phyloP scores from a whole-genome alignment of 257 asterid genomes.

The Scutellaria baicalensis region DNA sequence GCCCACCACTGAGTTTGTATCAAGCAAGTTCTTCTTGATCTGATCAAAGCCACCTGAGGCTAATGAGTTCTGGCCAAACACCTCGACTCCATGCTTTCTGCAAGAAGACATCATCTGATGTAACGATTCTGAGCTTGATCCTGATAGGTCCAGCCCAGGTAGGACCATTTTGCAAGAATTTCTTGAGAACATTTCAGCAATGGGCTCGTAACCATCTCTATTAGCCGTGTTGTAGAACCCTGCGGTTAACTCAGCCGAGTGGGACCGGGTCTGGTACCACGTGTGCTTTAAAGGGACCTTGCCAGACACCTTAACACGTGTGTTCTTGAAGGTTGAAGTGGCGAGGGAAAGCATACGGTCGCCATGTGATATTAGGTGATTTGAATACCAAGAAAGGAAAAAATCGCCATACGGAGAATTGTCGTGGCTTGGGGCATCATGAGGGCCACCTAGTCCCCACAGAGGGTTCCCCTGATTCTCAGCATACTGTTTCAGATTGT shows the following conservation, averaged over 20 bases:
- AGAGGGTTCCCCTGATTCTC: slow-evolving; percentile 56
- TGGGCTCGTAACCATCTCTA: slow-evolving; percentile 50
- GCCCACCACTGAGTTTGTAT: slow-evolving; percentile 25
- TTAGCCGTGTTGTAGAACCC: slow-evolving; percentile 58
- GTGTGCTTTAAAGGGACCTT: slow-evolving; percentile 51
- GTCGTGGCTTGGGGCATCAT: slow-evolving; percentile 41
- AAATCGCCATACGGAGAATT: slow-evolving; percentile 59
- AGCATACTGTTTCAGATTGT: slow-evolving; percentile 50
- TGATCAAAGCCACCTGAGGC: slow-evolving; percentile 43
- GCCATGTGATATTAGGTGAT: slow-evolving; percentile 54
- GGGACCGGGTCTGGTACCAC: slow-evolving; percentile 47
- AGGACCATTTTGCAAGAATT: slow-evolving; percentile 47
- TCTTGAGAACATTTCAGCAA: slow-evolving; percentile 38
- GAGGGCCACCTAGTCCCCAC: slow-evolving; percentile 91
- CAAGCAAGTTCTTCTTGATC: slow-evolving; percentile 39
- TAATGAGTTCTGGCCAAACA: slow-evolving; percentile 46
- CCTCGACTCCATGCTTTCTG: slow-evolving; percentile 34
- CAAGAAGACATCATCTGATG: slow-evolving; percentile 46
- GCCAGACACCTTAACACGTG: slow-evolving; percentile 42
- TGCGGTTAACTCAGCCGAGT: slow-evolving; percentile 59
- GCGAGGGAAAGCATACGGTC: slow-evolving; percentile 59
- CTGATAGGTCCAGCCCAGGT: slow-evolving; percentile 65
- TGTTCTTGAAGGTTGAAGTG: slow-evolving; percentile 40
- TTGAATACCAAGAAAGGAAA: slow-evolving; percentile 77
- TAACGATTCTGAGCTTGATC: slow-evolving; percentile 45